A percentile compares a stretch with the other conserved stretches of the same genome.
Conservation (phyloP, 116 monocot species). For the Zostera marina region DNA sequence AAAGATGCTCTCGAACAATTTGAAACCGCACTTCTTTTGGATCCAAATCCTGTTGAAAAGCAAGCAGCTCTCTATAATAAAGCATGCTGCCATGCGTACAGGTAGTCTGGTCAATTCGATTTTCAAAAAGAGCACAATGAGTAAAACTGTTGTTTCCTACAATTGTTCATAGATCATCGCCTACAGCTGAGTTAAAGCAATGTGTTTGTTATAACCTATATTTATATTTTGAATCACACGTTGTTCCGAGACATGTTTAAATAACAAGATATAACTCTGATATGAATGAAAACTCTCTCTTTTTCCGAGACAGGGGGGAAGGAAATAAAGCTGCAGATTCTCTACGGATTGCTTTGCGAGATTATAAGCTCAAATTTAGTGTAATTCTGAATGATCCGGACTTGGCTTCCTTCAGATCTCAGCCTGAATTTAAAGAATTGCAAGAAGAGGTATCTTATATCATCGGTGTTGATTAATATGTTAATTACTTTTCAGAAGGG, state of each 20-base stretch:
- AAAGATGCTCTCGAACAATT: conserved; percentile 83
- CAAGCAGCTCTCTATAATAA: conserved; percentile 95
- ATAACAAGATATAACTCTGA: too few relatives aligned
- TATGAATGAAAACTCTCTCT: too few relatives aligned
- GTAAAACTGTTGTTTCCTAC: too few relatives aligned
- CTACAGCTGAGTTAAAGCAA: too few relatives aligned
- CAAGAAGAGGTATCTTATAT: conserved; percentile 68
- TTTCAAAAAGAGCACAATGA: background rate
- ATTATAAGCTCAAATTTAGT: conserved; percentile 87
- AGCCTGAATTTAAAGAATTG: conserved; percentile 81
- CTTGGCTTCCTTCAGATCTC: conserved; percentile 84
- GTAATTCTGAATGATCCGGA: conserved; percentile 96
- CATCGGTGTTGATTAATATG: background rate
- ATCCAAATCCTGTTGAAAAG: conserved; percentile 78
- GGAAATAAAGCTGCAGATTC: conserved; percentile 73
- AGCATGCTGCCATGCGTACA: conserved; percentile 94
- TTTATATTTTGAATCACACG: background rate
- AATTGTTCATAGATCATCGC: too few relatives aligned
- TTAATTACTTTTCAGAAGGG: background rate
- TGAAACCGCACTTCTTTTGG: conserved; percentile 63
- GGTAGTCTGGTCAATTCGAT: conserved; percentile 19
- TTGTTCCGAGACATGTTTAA: too few relatives aligned
- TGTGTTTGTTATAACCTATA: background rate
- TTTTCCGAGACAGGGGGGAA: conserved; percentile 55
- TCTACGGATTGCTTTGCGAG: conserved; percentile 63